Evolutionary conservation across 106 monocot species (phyloP).

Genomic region (Triglochin maritima): DNA sequence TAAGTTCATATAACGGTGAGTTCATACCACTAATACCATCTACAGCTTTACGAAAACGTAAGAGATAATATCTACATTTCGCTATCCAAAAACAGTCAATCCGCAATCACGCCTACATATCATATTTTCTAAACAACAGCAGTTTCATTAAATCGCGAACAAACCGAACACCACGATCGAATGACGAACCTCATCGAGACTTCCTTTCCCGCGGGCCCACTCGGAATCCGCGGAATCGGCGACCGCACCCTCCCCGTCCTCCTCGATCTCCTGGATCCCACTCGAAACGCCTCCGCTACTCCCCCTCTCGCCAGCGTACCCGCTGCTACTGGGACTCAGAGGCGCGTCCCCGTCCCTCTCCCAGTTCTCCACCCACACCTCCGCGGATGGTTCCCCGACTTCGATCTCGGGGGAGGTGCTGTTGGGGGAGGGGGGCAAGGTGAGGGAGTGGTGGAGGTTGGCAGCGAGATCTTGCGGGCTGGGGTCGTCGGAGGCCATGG

Average conservation of each 20-base stretch:
- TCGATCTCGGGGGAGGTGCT: neutral
- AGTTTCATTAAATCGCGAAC: no score
- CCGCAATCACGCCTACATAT: no score
- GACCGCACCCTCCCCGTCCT: slow-evolving; percentile 5
- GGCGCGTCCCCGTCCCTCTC: slow-evolving; percentile 32
- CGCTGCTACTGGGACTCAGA: slow-evolving; percentile 79
- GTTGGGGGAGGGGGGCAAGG: slow-evolving; percentile 13
- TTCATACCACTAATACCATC: no score
- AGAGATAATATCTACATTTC: no score
- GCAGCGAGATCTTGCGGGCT: neutral
- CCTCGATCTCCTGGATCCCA: slow-evolving; percentile 39
- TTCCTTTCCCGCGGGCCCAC: slow-evolving; percentile 42
- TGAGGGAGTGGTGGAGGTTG: neutral
- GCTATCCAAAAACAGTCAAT: no score
- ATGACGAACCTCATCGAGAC: slow-evolving; percentile 45
- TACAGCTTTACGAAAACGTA: no score
- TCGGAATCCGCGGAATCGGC: slow-evolving; percentile 15
- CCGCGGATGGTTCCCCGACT: slow-evolving; percentile 15
- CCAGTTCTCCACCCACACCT: slow-evolving; percentile 18
- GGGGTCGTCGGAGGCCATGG: neutral
- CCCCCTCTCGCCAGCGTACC: slow-evolving; percentile 82
- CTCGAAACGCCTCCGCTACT: slow-evolving; percentile 60
- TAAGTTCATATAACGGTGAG: no score
- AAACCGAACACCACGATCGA: no score
- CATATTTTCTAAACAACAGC: no score